A percentile compares a stretch with the other conserved stretches of the same genome.
phyloP scores from a whole-genome alignment of 2,329 filamentous ascomycete species.

The Fusarium chlamydosporum region DNA sequence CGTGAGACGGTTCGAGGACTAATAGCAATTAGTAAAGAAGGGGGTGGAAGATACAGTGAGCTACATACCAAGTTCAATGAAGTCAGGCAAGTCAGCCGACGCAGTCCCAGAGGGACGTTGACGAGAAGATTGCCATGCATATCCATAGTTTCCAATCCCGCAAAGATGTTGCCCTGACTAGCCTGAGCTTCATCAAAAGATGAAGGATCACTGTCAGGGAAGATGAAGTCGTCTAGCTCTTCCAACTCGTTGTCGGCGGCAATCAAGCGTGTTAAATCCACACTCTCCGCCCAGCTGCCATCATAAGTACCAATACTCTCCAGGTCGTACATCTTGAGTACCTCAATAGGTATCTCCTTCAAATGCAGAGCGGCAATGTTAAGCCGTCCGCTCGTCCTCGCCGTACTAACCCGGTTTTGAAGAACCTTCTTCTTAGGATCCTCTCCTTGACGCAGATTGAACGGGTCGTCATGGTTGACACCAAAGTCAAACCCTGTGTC shows the following conservation, averaged over 20 bases:
- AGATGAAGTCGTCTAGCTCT: constrained; percentile 78
- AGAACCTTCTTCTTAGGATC: constrained; percentile 76
- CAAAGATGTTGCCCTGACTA: constrained; percentile 80
- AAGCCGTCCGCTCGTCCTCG: constrained; percentile 82
- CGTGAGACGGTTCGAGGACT: constrained; percentile 85
- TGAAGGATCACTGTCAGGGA: constrained; percentile 77
- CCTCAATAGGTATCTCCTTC: constrained; percentile 82
- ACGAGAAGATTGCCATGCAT: constrained; percentile 86
- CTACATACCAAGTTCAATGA: constrained; percentile 81
- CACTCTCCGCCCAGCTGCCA: constrained; percentile 88
- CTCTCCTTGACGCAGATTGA: constrained; percentile 74
- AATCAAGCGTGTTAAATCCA: constrained; percentile 86
- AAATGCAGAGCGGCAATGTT: constrained; percentile 90
- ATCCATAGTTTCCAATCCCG: constrained; percentile 83
- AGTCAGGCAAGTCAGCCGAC: constrained; percentile 79
- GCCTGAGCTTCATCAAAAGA: constrained; percentile 75
- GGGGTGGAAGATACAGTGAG: not conserved
- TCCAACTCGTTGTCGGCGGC: constrained; percentile 92
- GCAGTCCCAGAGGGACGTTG: constrained; percentile 80
- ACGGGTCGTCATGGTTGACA: constrained; percentile 72
- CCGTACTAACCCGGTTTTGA: constrained; percentile 78
- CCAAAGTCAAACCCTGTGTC: constrained; percentile 66
- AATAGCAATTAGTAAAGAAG: constrained; percentile 38
- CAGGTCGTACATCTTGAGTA: constrained; percentile 91
- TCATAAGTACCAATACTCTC: constrained; percentile 74